Conservation (phyloP, 805 yeast genomes). For the Hanseniaspora mollemarum region DNA sequence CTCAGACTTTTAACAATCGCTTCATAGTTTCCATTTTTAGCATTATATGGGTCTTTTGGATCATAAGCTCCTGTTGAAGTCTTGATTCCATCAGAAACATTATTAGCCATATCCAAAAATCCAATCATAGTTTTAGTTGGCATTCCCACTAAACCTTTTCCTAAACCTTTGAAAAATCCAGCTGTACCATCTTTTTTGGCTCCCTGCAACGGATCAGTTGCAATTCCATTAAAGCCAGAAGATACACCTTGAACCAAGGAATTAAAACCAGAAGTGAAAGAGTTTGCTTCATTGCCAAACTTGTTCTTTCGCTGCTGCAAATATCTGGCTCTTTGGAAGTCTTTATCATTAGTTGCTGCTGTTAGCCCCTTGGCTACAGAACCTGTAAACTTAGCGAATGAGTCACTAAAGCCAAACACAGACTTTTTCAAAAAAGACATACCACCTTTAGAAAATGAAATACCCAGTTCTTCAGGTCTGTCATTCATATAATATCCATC, state of each 20-base stretch:
- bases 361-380: conserved; percentile 89
- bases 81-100: conserved; percentile 85
- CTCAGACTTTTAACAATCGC: conserved; percentile 70
- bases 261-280: conserved; percentile 74
- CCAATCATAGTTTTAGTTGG: conserved; percentile 98
- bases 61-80: conserved; percentile 49
- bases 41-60: conserved; percentile 3
- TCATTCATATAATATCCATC: conserved; percentile 81
- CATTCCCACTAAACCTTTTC: conserved; percentile 86
- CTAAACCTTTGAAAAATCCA: conserved; percentile 88
- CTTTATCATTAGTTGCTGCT: conserved; percentile 75
- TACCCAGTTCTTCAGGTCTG: conserved; percentile 90
- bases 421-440: conserved; percentile 86
- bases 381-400: conserved; percentile 84
- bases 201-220: conserved; percentile 82
- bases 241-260: conserved; percentile 78
- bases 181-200: conserved; percentile 78
- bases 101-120: conserved; percentile 79
- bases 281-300: conserved; percentile 76
- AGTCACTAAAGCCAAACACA: conserved; percentile 87
- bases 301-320: conserved; percentile 62
- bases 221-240: conserved; percentile 83
- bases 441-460: conserved; percentile 93
- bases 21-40: conserved; percentile 23
- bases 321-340: conserved; percentile 73